These are phyloP conservation scores for Coemansia sp. DNA, from an alignment of 192 early-diverging fungal genomes.

Conservation along the genomic window DNA sequence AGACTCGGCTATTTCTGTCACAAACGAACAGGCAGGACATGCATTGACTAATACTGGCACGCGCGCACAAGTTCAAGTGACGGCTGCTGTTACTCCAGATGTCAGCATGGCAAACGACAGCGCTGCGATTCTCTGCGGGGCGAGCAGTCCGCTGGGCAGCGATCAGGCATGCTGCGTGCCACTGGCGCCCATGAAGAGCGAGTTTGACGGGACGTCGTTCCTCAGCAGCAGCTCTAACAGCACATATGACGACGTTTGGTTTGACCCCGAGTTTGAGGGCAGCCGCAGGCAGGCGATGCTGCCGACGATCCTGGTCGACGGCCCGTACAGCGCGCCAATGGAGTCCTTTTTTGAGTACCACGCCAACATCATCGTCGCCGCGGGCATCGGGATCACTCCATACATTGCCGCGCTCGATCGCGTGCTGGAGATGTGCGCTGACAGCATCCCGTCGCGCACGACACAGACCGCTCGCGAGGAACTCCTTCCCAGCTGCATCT, in stretches of 20 bases:
- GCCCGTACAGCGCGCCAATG: slow-evolving; percentile 73
- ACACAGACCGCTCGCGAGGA: slow-evolving; percentile 42
- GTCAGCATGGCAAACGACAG: background rate
- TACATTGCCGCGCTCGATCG: slow-evolving; percentile 56
- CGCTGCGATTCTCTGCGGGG: slow-evolving; percentile 5
- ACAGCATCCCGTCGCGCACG: slow-evolving; percentile 42
- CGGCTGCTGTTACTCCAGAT: background rate
- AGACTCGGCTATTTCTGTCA: slow-evolving; percentile 32
- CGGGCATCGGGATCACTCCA: slow-evolving; percentile 85
- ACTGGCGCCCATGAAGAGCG: slow-evolving; percentile 37
- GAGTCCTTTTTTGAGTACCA: slow-evolving; percentile 82
- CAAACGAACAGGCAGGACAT: background rate
- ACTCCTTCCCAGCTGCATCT: slow-evolving; percentile 43
- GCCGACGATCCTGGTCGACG: slow-evolving; percentile 71
- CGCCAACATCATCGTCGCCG: slow-evolving; percentile 69
- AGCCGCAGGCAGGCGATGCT: slow-evolving; percentile 39
- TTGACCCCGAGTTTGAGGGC: slow-evolving; percentile 20
- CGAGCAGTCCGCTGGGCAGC: slow-evolving; percentile 29
- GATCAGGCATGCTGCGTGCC: slow-evolving; percentile 21
- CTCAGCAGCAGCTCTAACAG: slow-evolving; percentile 39
- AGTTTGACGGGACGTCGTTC: slow-evolving; percentile 34
- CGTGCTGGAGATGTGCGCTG: slow-evolving; percentile 41
- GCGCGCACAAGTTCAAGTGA: background rate
- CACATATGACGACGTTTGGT: slow-evolving; percentile 42
- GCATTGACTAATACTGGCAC: background rate